These are phyloP conservation scores for Phallus indusiatus DNA, from an alignment of 768 basidiomycete species.

Conservation along the genomic window DNA sequence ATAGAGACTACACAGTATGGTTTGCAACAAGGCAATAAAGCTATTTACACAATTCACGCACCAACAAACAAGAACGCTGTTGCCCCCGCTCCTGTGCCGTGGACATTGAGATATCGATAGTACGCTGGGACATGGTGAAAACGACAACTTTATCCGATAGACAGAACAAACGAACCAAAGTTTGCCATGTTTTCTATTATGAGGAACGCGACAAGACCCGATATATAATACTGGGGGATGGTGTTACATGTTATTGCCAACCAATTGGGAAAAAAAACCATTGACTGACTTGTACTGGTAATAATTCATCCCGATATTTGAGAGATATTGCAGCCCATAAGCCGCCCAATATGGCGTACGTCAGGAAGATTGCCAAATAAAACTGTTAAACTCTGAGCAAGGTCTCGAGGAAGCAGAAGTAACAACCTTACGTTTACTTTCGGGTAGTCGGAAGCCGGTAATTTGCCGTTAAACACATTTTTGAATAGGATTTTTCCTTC, in stretches of 20 bases:
- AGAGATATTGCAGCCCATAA: conserved; percentile 84
- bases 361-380: conserved; percentile 73
- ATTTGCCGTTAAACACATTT: conserved; percentile 80
- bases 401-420: neutral
- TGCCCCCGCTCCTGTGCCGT: conserved; percentile 62
- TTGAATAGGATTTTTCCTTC: conserved; percentile 73
- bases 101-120: conserved; percentile 89
- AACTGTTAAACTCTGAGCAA: conserved; percentile 42
- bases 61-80: conserved; percentile 91
- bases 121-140: conserved; percentile 45
- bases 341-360: conserved; percentile 60
- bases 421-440: conserved; percentile 74
- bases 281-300: conserved; percentile 77
- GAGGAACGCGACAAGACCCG: conserved; percentile 76
- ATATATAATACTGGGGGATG: conserved; percentile 82
- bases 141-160: neutral
- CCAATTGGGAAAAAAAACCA: neutral
- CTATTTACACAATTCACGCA: conserved; percentile 25
- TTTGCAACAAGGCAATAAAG: neutral
- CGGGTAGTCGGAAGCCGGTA: conserved; percentile 92
- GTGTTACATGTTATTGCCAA: neutral
- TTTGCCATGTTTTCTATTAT: conserved; percentile 92
- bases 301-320: conserved; percentile 67
- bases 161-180: conserved; percentile 51
- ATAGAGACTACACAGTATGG: conserved; percentile 62